Conservation (phyloP, 1,284 basidiomycete species). For the Peniophora sp. region DNA sequence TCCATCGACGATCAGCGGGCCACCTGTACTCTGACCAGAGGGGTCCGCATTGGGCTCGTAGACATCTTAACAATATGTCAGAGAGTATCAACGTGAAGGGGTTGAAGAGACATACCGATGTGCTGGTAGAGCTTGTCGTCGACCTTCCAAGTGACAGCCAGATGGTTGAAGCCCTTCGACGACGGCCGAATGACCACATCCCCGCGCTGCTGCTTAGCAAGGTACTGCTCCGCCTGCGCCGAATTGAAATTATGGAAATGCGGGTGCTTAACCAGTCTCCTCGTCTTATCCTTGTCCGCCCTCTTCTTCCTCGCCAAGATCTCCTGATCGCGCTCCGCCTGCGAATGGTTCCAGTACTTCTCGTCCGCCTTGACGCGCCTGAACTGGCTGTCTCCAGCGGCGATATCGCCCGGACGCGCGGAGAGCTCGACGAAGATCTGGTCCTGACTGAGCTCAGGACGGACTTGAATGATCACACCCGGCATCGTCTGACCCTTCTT, state of each 20-base stretch:
- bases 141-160: conserved; percentile 99
- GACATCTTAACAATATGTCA: conserved; percentile 55
- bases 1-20: conserved; percentile 73
- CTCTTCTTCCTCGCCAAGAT: conserved; percentile 79
- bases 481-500: conserved; percentile 75
- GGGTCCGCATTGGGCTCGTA: conserved; percentile 77
- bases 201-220: conserved; percentile 87
- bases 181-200: conserved; percentile 96
- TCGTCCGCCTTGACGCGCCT: conserved; percentile 57
- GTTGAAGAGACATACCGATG: conserved; percentile 52
- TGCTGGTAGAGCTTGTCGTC: conserved; percentile 97
- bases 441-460: conserved; percentile 55
- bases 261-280: conserved; percentile 94
- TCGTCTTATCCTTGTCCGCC: conserved; percentile 67
- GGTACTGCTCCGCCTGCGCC: conserved; percentile 81
- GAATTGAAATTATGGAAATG: conserved; percentile 98
- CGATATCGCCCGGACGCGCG: conserved; percentile 64
- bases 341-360: conserved; percentile 53
- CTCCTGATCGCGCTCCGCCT: conserved; percentile 62
- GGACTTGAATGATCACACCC: conserved; percentile 73
- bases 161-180: conserved; percentile 88
- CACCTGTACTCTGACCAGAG: conserved; percentile 61
- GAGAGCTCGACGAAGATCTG: conserved; percentile 75
- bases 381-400: conserved; percentile 56
- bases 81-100: conserved; percentile 1